Conservation (phyloP, 169 alveolate species). For the Sarcocystis neurona region DNA sequence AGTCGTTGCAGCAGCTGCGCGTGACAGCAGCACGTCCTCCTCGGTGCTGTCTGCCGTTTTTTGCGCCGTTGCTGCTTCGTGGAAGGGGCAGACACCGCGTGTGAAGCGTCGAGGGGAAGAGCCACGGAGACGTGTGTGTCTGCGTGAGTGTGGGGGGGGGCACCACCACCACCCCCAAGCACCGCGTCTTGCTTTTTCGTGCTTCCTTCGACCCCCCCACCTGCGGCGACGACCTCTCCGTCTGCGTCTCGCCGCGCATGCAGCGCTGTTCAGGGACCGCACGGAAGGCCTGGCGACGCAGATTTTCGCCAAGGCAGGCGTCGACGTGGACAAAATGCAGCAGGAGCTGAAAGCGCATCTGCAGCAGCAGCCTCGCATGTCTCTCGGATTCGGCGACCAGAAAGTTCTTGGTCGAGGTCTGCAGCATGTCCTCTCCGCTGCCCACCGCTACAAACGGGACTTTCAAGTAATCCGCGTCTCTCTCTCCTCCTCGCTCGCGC, state of each 20-base stretch:
- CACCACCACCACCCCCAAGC: neutral
- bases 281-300: constrained; percentile 78
- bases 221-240: no score
- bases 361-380: constrained; percentile 80
- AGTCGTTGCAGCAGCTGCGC: no score
- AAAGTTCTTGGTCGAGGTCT: constrained; percentile 83
- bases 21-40: no score
- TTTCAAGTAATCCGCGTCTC: constrained; percentile 62
- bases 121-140: no score
- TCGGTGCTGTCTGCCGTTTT: no score
- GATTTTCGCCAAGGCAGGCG: constrained; percentile 74
- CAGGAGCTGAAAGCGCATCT: constrained; percentile 80
- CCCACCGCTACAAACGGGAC: constrained; percentile 79
- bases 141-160: no score
- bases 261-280: constrained; percentile 73
- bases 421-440: constrained; percentile 78
- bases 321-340: constrained; percentile 73
- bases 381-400: constrained; percentile 86
- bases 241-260: neutral
- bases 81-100: no score
- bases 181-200: neutral
- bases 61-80: no score
- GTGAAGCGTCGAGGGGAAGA: no score
- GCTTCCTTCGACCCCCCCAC: no score
- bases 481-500: no score